Base-by-base conservation (phyloP, 768 basidiomycete genomes). In the Strobilomyces echinocephalus region DNA sequence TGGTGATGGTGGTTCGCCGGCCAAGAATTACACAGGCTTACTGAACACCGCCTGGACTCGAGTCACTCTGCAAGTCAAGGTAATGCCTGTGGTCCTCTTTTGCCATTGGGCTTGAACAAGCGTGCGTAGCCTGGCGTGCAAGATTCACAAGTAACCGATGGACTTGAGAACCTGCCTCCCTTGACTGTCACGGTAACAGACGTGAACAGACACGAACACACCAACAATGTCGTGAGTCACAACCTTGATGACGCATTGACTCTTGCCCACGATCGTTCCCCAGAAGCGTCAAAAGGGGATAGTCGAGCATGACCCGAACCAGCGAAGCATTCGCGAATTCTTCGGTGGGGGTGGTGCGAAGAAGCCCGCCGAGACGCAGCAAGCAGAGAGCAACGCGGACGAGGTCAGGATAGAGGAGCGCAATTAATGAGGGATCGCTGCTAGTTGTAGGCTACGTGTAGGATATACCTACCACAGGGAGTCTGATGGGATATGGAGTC, bases 221-320 rank as follows among this genome's bases (percentile, higher is more conserved):
- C 79, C 33, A 63, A 73, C 44, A 72, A 72, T 15, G 69, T 90
- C 24, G 88, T 88, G 53, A 64, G 84, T 73, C 18, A 10, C 18
- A 16, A 26, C 21, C 30, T 45, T 46, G 30, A 36, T 12, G 15
- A 31, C 39, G 8, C 38, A 26, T 16, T 18, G 33, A 41, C 36
- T 18, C 47, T 35, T 52, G 12, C 33, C 53, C 38, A 63, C 41
- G 46, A 28, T 52, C 73, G 71, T 64, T 65, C 48, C 41, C 47
- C 56, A 80, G 79, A 76, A 72, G 44, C 81, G 90, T 5, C 90
- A 93, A 66, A 80, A 77, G 54, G 88, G 88, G 3, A 89, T 91
- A 1, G 85, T 90, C 43, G 85, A 84, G 1, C 78, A 85, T 63
- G 91, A 94, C 63, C 81, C 83, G 30, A 81, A 80, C 54, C 91